Evolutionary conservation across 1,284 basidiomycete species (phyloP), one percentile per base, ranked within the genome.

Genomic region (Flammula alnicola): DNA sequence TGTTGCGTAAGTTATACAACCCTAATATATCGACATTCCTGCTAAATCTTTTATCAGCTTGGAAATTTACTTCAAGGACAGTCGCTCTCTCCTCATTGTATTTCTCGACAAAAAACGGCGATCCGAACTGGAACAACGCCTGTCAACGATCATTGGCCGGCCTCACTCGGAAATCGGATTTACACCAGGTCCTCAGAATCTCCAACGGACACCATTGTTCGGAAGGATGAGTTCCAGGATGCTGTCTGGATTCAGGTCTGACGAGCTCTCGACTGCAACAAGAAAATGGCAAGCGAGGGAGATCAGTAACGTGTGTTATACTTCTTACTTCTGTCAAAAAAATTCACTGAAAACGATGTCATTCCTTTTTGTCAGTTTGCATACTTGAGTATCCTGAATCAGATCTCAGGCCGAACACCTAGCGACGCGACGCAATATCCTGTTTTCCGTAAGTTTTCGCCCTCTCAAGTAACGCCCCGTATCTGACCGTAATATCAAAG

Each of bases 391-490:
- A 83, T 95, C 51, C 72, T 95, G 43, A 95, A 95, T 58, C 92
- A 95, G 65, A 80, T 91, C 17, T 94, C 93, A 1, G 93, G 93
- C 39, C 78, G 93, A n/a, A 95, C 93, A 1, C 92, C 93, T 1
- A 93, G 86, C 61, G 92, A 98, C 71, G 91, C 95, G 5, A 97
- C 95, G 0, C 93, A 97, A 62, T 98, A 96, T 69, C 95, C 95
- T 0, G 85, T 98, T 14, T 96, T 98, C 61, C 95, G 93, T 91
- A 61, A 53, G 84, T 73, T 19, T n/a, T 11, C 2, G 10, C 36
- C 8, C 17, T 29, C 56, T 33, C 49, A 43, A 30, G 16, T 44
- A 16, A 16, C 30, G 55, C 19, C 55, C 38, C 40, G 39, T 9
- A 45, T 58, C 25, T 39, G 42, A 23, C 20, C 32, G 36, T 17